A percentile compares a stretch with the other conserved stretches of the same genome.
These are phyloP conservation scores for Sclerospora graminicola DNA, from an alignment of 352 stramenopile genomes.

Conservation along the genomic window DNA sequence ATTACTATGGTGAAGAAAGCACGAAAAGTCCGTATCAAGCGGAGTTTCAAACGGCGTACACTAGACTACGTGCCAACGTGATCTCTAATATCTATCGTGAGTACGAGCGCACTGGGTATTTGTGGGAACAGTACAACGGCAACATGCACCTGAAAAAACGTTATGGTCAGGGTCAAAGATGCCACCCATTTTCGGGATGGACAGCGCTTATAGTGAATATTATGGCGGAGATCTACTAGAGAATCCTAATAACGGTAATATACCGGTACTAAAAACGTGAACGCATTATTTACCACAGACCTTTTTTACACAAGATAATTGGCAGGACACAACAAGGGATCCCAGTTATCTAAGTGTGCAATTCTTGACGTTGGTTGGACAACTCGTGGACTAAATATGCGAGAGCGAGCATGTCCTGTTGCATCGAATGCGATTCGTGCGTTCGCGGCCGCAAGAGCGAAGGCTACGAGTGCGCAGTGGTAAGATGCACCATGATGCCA, in stretches of 20 bases:
- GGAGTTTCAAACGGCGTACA: slow-evolving; percentile 36
- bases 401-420: slow-evolving; percentile 5
- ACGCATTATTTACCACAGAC: too few species aligned
- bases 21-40: slow-evolving; percentile 33
- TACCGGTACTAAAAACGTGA: too few species aligned
- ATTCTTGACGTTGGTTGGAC: slow-evolving; percentile 10
- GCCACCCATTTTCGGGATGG: slow-evolving; percentile 92
- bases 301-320: slow-evolving; percentile 39
- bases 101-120: slow-evolving; percentile 82
- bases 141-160: slow-evolving; percentile 26
- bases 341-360: slow-evolving; percentile 8
- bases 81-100: slow-evolving; percentile 58
- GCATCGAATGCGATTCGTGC: slow-evolving; percentile 19
- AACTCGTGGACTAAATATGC: slow-evolving; percentile 15
- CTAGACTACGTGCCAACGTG: slow-evolving; percentile 44
- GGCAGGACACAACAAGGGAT: slow-evolving; percentile 40
- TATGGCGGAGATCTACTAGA: slow-evolving; percentile 86
- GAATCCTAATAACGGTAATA: background rate
- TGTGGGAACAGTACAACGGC: slow-evolving; percentile 93
- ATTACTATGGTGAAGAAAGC: slow-evolving; percentile 51
- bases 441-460: slow-evolving; percentile 17
- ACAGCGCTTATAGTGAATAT: slow-evolving; percentile 89
- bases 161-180: slow-evolving; percentile 79
- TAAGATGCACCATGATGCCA: slow-evolving; percentile 35
- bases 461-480: slow-evolving; percentile 19